Conservation (phyloP, 495 filamentous ascomycete species). For the Pyrenula aspistea region DNA sequence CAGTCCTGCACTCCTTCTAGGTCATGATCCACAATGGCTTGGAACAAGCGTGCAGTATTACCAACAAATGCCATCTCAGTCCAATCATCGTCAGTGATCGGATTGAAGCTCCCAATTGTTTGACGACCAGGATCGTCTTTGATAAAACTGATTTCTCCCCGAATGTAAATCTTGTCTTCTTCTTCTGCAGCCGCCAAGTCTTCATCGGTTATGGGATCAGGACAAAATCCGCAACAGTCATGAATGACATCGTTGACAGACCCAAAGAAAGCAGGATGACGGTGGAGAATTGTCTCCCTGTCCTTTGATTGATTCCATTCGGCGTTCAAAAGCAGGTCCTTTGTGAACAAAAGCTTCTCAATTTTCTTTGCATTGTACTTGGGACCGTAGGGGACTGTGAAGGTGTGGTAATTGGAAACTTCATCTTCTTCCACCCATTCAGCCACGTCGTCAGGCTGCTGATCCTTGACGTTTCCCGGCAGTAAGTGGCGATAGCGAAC, state of each 20-base stretch:
- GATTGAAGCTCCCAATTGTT: conserved; percentile 61
- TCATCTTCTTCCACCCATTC: conserved; percentile 70
- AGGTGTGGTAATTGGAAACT: conserved; percentile 64
- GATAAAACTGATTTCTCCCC: conserved; percentile 56
- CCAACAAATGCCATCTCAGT: conserved; percentile 66
- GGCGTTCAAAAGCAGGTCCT: conserved; percentile 71
- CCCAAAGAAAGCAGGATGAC: conserved; percentile 68
- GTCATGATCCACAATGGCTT: conserved; percentile 63
- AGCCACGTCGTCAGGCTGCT: conserved; percentile 62
- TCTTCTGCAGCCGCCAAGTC: conserved; percentile 56
- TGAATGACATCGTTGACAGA: conserved; percentile 51
- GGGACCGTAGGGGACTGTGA: conserved; percentile 64
- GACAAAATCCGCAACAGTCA: conserved; percentile 73
- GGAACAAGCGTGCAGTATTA: conserved; percentile 56
- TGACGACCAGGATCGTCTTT: conserved; percentile 72
- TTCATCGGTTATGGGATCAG: conserved; percentile 51
- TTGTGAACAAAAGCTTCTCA: conserved; percentile 65
- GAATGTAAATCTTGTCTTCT: conserved; percentile 61
- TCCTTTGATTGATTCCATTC: conserved; percentile 72
- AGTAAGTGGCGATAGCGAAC: conserved; percentile 10
- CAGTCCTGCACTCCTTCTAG: conserved; percentile 53
- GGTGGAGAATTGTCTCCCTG: conserved; percentile 59
- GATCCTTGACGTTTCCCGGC: conserved; percentile 55
- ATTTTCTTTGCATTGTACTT: conserved; percentile 61
- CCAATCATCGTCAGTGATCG: conserved; percentile 71